Percentiles rank a stretch among this genome's conserved stretches.
Conservation (phyloP, 352 stramenopile species). For the Phytopythium chamaehyphon region DNA sequence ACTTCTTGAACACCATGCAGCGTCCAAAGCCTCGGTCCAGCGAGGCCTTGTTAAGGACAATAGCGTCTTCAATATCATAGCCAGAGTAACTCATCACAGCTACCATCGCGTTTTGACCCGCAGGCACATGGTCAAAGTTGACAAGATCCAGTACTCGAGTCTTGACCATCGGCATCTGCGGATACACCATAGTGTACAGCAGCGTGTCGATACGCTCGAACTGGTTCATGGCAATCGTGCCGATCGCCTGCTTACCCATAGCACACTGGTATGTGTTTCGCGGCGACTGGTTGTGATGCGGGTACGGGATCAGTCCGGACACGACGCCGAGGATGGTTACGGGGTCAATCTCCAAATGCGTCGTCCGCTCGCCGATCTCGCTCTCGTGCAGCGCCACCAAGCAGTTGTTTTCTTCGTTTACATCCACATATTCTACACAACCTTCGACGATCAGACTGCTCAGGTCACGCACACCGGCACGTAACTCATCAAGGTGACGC, state of each 20-base stretch:
- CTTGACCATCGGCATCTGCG: slow-evolving; percentile 99
- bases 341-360: slow-evolving; percentile 99
- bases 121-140: slow-evolving; percentile 98
- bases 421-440: slow-evolving; percentile 99
- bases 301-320: slow-evolving; percentile 97
- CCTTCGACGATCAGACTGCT: slow-evolving; percentile 90
- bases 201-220: slow-evolving; percentile 98
- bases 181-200: slow-evolving; percentile 99
- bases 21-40: slow-evolving; percentile 97
- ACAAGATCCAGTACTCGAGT: slow-evolving; percentile 97
- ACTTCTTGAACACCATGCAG: slow-evolving; percentile 98
- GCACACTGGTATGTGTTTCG: slow-evolving; percentile 99
- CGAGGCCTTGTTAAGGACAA: slow-evolving; percentile 98
- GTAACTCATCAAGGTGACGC: slow-evolving; percentile 93
- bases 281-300: slow-evolving; percentile 98
- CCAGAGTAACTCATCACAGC: slow-evolving; percentile 99
- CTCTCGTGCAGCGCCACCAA: slow-evolving; percentile 95
- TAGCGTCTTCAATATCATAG: slow-evolving; percentile 99
- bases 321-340: slow-evolving; percentile 99
- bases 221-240: slow-evolving; percentile 98
- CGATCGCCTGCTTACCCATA: slow-evolving; percentile 99
- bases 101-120: slow-evolving; percentile 98
- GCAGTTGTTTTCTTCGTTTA: slow-evolving; percentile 99
- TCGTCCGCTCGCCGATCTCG: slow-evolving; percentile 90
- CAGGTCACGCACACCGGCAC: slow-evolving; percentile 68